Conservation (phyloP, 2,329 filamentous ascomycete species). For the Aspergillus spinulosporus region DNA sequence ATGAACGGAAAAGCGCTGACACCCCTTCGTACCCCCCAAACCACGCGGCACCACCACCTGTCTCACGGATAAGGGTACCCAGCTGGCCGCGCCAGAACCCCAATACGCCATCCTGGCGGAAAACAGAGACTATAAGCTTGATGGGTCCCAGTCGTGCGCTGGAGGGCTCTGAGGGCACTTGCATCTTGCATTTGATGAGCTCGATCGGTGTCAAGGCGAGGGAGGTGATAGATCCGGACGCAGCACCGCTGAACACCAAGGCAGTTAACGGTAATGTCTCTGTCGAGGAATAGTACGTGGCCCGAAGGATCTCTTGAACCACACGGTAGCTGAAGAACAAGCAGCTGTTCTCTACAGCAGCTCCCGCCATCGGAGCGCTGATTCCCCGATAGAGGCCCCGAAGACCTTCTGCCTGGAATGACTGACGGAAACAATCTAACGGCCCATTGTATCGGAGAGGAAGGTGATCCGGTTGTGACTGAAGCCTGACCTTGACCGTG, state of each 20-base stretch:
- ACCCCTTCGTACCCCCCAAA: conserved; percentile 88
- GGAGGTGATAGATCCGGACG: conserved; percentile 84
- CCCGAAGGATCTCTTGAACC: conserved; percentile 62
- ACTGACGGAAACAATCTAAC: conserved; percentile 89
- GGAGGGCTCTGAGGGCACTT: conserved; percentile 61
- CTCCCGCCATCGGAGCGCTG: conserved; percentile 83
- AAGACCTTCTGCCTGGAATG: conserved; percentile 75
- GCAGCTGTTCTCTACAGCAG: conserved; percentile 87
- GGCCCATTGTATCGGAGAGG: conserved; percentile 83
- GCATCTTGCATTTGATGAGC: conserved; percentile 97
- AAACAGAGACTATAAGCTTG: conserved; percentile 74
- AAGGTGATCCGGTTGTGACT: conserved; percentile 86
- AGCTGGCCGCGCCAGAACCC: conserved; percentile 97
- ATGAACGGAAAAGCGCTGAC: conserved; percentile 66
- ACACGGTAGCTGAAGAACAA: conserved; percentile 89
- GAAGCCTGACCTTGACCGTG: conserved; percentile 94
- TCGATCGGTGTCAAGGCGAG: conserved; percentile 92
- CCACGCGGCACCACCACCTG: conserved; percentile 91
- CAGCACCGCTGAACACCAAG: conserved; percentile 77
- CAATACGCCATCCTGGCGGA: conserved; percentile 73
- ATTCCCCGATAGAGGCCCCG: conserved; percentile 86
- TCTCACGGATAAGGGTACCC: conserved; percentile 90
- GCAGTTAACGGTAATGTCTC: conserved; percentile 70
- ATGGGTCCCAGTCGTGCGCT: conserved; percentile 57
- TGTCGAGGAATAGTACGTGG: conserved; percentile 57